Percentiles rank a stretch among this genome's conserved stretches.
Conservation (phyloP, 1,284 basidiomycete genomes). For the Garcileccinum viscosum region DNA sequence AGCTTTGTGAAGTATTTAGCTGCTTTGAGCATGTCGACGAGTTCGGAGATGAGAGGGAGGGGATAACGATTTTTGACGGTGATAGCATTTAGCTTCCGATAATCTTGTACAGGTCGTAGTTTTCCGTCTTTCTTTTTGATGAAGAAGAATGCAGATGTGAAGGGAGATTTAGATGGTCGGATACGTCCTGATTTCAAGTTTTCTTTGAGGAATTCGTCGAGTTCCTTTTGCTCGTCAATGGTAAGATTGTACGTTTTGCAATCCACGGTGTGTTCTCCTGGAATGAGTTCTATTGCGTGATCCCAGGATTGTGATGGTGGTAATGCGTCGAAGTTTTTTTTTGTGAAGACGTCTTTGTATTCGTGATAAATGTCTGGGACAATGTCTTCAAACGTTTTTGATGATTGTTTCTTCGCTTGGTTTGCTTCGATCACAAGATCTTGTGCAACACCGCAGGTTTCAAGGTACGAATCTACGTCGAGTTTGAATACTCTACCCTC, state of each 20-base stretch:
- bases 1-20: background rate
- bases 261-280: background rate
- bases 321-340: background rate
- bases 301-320: background rate
- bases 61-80: background rate
- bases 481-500: background rate
- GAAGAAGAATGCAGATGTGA: background rate
- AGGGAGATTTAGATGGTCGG: background rate
- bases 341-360: background rate
- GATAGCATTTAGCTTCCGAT: background rate
- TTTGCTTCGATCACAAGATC: background rate
- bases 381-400: background rate
- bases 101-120: background rate
- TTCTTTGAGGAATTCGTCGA: background rate
- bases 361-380: background rate
- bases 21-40: background rate
- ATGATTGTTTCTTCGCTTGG: background rate
- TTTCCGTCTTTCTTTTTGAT: background rate
- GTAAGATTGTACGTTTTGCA: background rate
- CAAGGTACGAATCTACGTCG: background rate
- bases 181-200: background rate
- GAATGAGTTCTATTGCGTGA: background rate
- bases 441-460: background rate
- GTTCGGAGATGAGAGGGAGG: background rate
- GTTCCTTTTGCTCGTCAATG: background rate